These are phyloP conservation scores for Gastrolobium bilobum DNA, from an alignment of 306 rosid genomes.

Conservation along the genomic window DNA sequence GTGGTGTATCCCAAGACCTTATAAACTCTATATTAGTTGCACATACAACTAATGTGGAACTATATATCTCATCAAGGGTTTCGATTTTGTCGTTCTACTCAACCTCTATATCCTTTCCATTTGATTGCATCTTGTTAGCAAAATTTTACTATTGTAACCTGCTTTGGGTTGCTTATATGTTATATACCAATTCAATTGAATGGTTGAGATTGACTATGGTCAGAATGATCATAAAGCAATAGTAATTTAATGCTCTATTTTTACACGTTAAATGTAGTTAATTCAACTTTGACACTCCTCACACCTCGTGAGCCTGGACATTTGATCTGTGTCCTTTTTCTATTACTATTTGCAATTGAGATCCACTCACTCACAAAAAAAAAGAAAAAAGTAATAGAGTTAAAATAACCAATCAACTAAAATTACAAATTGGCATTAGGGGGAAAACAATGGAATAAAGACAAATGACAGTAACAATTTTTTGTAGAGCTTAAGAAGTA, in stretches of 20 bases:
- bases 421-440: neutral
- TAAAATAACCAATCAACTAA: slow-evolving; percentile 4
- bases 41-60: no score
- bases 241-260: neutral
- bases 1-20: no score
- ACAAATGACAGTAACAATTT: neutral
- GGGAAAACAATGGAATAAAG: neutral
- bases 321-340: neutral
- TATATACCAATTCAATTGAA: neutral
- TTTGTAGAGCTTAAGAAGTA: neutral
- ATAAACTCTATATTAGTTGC: no score
- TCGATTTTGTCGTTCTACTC: neutral
- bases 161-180: neutral
- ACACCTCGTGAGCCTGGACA: no score
- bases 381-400: neutral
- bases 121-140: neutral
- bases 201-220: neutral
- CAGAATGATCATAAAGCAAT: neutral
- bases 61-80: no score
- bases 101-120: neutral
- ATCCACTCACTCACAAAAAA: neutral
- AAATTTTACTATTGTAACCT: neutral
- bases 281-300: neutral
- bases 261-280: neutral
- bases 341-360: neutral